A percentile compares a stretch with the other conserved stretches of the same genome.
Conservation (phyloP, 2,329 filamentous ascomycete genomes). For the Diplodia intermedia region DNA sequence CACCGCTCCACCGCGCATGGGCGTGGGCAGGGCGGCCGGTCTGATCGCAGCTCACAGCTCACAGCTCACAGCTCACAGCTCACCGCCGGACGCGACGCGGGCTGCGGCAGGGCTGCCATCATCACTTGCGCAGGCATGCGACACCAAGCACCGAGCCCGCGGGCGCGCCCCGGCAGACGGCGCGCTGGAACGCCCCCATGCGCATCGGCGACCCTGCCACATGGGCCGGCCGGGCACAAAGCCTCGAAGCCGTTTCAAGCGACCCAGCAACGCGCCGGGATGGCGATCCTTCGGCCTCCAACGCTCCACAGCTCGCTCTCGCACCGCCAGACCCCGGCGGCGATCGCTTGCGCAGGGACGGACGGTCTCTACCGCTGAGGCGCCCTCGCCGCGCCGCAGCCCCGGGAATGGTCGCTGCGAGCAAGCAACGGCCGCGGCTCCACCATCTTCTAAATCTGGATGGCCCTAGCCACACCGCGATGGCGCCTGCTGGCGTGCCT, state of each 20-base stretch:
- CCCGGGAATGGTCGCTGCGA: constrained; percentile 2
- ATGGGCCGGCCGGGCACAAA: constrained; percentile 4
- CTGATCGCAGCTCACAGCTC: not conserved
- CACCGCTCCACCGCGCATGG: too few species aligned
- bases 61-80: too few species aligned
- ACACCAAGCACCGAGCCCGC: constrained; percentile 13
- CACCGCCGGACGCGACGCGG: not conserved
- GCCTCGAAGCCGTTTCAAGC: constrained; percentile 19
- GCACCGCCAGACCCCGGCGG: constrained; percentile 21
- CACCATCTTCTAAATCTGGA: constrained; percentile 31
- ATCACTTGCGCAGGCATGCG: not conserved
- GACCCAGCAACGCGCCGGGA: constrained; percentile 16
- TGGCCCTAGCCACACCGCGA: constrained; percentile 27
- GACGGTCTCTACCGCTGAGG: constrained; percentile 30
- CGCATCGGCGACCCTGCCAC: constrained; percentile 7
- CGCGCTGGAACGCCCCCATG: not conserved
- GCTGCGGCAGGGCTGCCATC: not conserved
- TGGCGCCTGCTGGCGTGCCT: not conserved
- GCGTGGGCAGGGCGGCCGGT: too few species aligned
- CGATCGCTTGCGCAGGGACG: constrained; percentile 29
- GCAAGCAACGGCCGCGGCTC: constrained; percentile 28
- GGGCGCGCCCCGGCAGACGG: constrained; percentile 7
- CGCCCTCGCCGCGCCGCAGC: constrained; percentile 27
- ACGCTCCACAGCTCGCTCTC: constrained; percentile 29
- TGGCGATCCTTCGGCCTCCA: constrained; percentile 23